Evolutionary conservation across 2,329 filamentous ascomycete genomes (phyloP).

Genomic region (Clonostachys byssicola): DNA sequence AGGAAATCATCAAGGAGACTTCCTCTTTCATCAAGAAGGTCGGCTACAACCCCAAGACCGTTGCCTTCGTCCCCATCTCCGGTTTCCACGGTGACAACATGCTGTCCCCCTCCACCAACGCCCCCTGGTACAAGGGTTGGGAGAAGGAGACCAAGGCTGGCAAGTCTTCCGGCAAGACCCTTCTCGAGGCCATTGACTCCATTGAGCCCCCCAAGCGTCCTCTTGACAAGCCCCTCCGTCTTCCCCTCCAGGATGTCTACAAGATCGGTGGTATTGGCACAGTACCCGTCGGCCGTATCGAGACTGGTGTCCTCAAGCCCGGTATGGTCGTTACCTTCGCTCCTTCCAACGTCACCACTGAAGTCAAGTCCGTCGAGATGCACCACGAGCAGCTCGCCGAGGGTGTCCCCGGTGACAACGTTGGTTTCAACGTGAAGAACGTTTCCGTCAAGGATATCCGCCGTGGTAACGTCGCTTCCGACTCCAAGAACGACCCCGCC

Average conservation of each 20-base stretch:
- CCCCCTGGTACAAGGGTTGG: slow-evolving; percentile 99
- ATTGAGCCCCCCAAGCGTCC: slow-evolving; percentile 92
- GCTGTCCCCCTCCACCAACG: slow-evolving; percentile 84
- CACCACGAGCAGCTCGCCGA: slow-evolving; percentile 98
- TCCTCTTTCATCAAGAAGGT: slow-evolving; percentile 99
- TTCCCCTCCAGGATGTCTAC: slow-evolving; percentile 99
- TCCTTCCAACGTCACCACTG: slow-evolving; percentile 97
- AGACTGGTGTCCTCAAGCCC: slow-evolving; percentile 94
- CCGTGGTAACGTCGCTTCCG: slow-evolving; percentile 99
- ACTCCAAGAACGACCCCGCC: slow-evolving; percentile 99
- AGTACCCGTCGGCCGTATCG: slow-evolving; percentile 99
- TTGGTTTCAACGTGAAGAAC: slow-evolving; percentile 99
- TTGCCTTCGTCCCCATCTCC: slow-evolving; percentile 99
- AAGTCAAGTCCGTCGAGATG: slow-evolving; percentile 99
- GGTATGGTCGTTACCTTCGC: slow-evolving; percentile 97
- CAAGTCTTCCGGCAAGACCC: slow-evolving; percentile 91
- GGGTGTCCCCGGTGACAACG: slow-evolving; percentile 99
- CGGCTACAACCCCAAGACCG: slow-evolving; percentile 99
- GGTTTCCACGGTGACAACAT: slow-evolving; percentile 99
- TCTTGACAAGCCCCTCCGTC: slow-evolving; percentile 98
- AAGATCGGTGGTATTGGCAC: slow-evolving; percentile 99
- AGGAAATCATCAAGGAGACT: slow-evolving; percentile 99
- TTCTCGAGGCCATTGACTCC: slow-evolving; percentile 97
- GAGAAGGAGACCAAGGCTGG: slow-evolving; percentile 90
- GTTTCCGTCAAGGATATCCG: slow-evolving; percentile 99